These are phyloP conservation scores for Aspergillaceae sp. DNA, from an alignment of 2,329 filamentous ascomycete species.

Conservation along the genomic window DNA sequence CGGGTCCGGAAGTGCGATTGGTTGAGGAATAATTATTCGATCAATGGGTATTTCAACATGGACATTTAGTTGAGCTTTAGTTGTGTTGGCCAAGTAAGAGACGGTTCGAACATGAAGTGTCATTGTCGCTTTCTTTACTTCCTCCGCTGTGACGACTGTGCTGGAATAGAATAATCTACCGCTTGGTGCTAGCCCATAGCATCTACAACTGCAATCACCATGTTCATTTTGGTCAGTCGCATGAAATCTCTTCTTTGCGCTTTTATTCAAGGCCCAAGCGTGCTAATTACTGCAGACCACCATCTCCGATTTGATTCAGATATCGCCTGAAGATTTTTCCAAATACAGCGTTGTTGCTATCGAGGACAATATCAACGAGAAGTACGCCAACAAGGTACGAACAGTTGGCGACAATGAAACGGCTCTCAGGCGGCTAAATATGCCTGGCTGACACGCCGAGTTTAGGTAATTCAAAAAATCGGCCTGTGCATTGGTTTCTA, in stretches of 20 bases:
- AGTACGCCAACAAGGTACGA: constrained; percentile 77
- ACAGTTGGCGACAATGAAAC: no score
- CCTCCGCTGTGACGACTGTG: constrained; percentile 1
- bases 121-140: constrained; percentile 1
- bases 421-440: no score
- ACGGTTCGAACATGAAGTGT: constrained; percentile 11
- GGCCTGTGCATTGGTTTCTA: constrained; percentile 91
- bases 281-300: constrained; percentile 58
- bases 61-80: not conserved
- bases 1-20: constrained; percentile 14
- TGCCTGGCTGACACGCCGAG: no score
- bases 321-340: constrained; percentile 77
- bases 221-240: constrained; percentile 44
- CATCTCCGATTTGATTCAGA: constrained; percentile 88
- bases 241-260: constrained; percentile 12
- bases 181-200: not conserved
- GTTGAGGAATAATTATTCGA: not conserved
- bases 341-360: constrained; percentile 74
- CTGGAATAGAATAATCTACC: not conserved
- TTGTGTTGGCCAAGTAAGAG: not conserved
- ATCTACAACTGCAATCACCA: constrained; percentile 14
- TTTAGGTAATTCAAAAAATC: constrained; percentile 77
- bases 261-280: not conserved
- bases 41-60: not conserved
- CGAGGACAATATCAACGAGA: constrained; percentile 93